These are phyloP conservation scores for Cladophialophora yegresii DNA, from an alignment of 2,329 filamentous ascomycete species.

Conservation along the genomic window DNA sequence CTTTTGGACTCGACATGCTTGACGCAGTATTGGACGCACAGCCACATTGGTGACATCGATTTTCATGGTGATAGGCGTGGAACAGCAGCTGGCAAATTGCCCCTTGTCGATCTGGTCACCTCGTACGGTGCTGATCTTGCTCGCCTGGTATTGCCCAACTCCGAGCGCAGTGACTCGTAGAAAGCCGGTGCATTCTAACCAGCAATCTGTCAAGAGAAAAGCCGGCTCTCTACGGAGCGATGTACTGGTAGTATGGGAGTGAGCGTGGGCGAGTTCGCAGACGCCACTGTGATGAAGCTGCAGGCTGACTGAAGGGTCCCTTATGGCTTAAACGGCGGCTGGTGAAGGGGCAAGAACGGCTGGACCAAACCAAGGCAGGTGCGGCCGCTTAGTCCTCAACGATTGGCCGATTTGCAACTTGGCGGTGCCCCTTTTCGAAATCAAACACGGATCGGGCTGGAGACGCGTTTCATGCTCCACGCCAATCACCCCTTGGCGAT, in stretches of 20 bases:
- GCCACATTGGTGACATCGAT: neutral
- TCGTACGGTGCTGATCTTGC: neutral
- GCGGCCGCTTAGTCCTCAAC: neutral
- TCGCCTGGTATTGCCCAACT: neutral
- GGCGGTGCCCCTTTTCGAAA: slow-evolving; percentile 25
- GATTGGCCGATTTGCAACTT: slow-evolving; percentile 15
- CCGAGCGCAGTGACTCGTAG: no score
- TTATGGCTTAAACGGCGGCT: slow-evolving; percentile 1
- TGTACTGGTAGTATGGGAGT: neutral
- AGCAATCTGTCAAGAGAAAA: neutral
- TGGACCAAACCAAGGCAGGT: slow-evolving; percentile 5
- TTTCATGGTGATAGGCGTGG: neutral
- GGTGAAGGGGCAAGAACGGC: neutral
- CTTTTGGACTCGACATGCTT: neutral
- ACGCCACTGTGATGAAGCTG: neutral
- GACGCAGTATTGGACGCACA: neutral
- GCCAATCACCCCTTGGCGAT: neutral
- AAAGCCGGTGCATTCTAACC: neutral
- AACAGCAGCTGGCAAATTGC: neutral
- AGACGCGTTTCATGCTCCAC: slow-evolving; percentile 26
- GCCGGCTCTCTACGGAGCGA: neutral
- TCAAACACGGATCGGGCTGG: slow-evolving; percentile 8
- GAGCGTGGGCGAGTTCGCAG: neutral
- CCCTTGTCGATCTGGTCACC: neutral
- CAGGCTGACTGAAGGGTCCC: neutral